Evolutionary conservation across 2,329 filamentous ascomycete genomes (phyloP).

Genomic region (Coniella vitis): DNA sequence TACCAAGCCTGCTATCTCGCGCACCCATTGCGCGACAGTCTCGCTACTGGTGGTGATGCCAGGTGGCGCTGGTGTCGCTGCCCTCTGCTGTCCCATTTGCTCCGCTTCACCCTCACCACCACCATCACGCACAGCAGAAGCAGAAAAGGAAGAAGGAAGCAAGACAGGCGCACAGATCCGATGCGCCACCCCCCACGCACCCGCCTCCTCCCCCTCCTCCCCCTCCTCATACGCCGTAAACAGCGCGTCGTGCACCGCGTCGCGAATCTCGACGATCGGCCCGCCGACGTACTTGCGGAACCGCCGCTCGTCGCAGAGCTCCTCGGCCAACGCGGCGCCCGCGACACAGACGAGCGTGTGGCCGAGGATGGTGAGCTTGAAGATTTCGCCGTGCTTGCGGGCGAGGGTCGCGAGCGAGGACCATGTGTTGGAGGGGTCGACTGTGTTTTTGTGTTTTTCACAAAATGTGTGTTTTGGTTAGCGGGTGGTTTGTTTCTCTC

Average conservation of each 20-base stretch:
- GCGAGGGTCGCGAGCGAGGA: constrained; percentile 41
- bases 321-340: constrained; percentile 33
- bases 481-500: neutral
- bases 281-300: constrained; percentile 49
- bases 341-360: constrained; percentile 36
- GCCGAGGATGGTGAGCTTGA: constrained; percentile 35
- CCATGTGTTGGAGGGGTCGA: constrained; percentile 43
- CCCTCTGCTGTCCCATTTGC: no score
- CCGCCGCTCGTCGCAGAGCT: constrained; percentile 43
- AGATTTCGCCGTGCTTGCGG: constrained; percentile 42
- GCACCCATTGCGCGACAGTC: constrained; percentile 30
- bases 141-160: no score
- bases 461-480: no score
- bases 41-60: no score
- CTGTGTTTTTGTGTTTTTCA: no score
- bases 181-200: constrained; percentile 46
- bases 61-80: no score
- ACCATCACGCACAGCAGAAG: no score
- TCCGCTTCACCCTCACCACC: no score
- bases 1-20: constrained; percentile 43
- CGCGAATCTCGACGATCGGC: constrained; percentile 45
- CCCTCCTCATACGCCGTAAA: constrained; percentile 46
- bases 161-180: constrained; percentile 45
- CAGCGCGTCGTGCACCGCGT: constrained; percentile 42
- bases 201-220: no score